Evolutionary conservation across 169 alveolate genomes (phyloP).

Genomic region (Besnoitia besnoiti): DNA sequence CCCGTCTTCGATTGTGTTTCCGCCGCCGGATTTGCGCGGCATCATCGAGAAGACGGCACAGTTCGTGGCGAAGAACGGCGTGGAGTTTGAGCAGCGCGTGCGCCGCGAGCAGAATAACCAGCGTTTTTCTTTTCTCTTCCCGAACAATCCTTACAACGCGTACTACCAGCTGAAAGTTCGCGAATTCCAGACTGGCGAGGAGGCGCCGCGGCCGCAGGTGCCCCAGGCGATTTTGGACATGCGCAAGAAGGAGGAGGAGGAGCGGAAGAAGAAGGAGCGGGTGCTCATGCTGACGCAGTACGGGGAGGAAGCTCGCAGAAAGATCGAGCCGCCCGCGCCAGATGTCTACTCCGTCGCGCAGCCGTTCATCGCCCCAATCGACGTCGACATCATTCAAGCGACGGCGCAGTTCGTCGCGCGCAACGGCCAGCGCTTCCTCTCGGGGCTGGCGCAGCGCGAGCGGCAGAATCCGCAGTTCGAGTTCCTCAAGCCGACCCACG

Average conservation of each 20-base stretch:
- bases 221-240: constrained; percentile 81
- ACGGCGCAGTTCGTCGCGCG: constrained; percentile 97
- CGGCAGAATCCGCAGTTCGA: constrained; percentile 92
- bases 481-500: constrained; percentile 95
- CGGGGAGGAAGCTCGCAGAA: constrained; percentile 72
- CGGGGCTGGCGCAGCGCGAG: constrained; percentile 89
- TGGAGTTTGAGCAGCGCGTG: constrained; percentile 85
- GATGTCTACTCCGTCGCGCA: constrained; percentile 72
- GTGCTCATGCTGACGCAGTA: constrained; percentile 76
- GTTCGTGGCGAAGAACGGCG: constrained; percentile 92
- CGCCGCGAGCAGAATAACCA: constrained; percentile 80
- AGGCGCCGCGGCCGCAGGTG: constrained; percentile 78
- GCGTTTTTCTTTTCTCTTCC: constrained; percentile 82
- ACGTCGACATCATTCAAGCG: constrained; percentile 91
- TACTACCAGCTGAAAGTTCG: constrained; percentile 84
- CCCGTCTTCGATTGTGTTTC: constrained; percentile 78
- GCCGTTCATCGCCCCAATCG: constrained; percentile 78
- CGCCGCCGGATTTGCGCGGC: constrained; percentile 87
- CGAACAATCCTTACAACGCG: constrained; percentile 84
- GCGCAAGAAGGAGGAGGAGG: constrained; percentile 75
- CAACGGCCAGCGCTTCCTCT: constrained; percentile 95
- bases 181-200: constrained; percentile 80
- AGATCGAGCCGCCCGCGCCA: constrained; percentile 71
- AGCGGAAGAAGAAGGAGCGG: constrained; percentile 73
- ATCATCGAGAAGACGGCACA: constrained; percentile 91